These are phyloP conservation scores for Colletotrichum sp. DNA, from an alignment of 2,329 filamentous ascomycete genomes.

Conservation along the genomic window DNA sequence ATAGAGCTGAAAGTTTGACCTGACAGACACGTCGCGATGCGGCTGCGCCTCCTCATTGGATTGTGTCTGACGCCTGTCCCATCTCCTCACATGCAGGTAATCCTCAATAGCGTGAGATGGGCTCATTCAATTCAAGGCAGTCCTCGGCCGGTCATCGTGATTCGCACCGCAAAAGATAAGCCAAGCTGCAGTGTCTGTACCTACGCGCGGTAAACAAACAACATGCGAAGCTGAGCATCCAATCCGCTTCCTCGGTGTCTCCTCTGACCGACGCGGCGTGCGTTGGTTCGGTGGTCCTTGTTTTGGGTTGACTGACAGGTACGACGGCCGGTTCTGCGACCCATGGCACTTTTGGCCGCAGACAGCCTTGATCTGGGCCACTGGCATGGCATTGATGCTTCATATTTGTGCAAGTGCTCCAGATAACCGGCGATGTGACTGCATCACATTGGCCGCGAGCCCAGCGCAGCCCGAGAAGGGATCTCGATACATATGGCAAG, in stretches of 20 bases:
- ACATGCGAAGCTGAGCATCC: background rate
- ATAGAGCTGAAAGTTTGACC: constrained; percentile 8
- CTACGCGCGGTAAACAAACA: constrained; percentile 16
- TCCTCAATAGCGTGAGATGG: constrained; percentile 10
- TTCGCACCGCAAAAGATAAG: background rate
- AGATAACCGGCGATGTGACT: background rate
- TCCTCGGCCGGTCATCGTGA: background rate
- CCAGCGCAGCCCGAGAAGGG: background rate
- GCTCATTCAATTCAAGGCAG: background rate
- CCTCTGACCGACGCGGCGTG: constrained; percentile 1
- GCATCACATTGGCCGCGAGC: background rate
- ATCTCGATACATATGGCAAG: constrained; percentile 16
- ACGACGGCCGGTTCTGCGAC: constrained; percentile 1
- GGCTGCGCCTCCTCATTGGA: constrained; percentile 11
- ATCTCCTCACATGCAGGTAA: constrained; percentile 13
- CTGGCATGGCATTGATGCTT: constrained; percentile 6
- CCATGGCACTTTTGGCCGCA: constrained; percentile 1
- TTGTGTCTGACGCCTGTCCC: constrained; percentile 1
- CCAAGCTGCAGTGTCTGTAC: background rate
- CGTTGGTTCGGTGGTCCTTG: background rate
- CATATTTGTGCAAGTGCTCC: background rate
- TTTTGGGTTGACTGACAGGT: background rate
- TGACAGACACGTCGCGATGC: background rate
- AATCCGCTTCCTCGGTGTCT: constrained; percentile 2
- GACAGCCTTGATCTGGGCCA: background rate